Evolutionary conservation across 1,284 basidiomycete species (phyloP), one percentile per base, ranked within the genome.

Genomic region (Marasmius oreades): DNA sequence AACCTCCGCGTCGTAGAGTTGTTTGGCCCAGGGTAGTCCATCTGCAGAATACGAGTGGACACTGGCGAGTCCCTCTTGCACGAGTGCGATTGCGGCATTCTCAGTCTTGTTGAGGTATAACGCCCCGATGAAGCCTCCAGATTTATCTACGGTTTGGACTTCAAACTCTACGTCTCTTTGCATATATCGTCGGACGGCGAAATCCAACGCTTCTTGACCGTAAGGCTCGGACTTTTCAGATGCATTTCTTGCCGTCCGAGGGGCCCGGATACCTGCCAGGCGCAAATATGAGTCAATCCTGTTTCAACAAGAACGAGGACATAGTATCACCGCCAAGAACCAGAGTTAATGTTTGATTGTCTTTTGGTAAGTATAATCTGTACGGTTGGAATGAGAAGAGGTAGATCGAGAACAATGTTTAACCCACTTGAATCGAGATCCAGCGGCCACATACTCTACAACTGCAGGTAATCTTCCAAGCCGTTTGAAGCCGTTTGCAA

Each of bases 101-200:
- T 93, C 90, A 1, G 76, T 85, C 68, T 93, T 93, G 67, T 92
- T 93, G 64, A 90, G 62, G 71, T 90, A 97, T 55, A 98, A 77
- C 0, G 88, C 76, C 16, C 96, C 96, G 62, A 99, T 95, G 74
- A 98, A 98, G 6, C 96, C 95, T 39, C 96, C 96, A 16, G 89
- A 89, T 74, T 97, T 98, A 77, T 99, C 96, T 14, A 89, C 86
- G 45, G 84, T 82, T 58, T 96, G 91, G 46, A 98, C 86, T 62
- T 93, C 88, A 59, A 98, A 86, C 71, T 99, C 96, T 14, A 95
- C 89, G 66, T 99, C 97, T 23, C 95, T 85, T 71, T 99, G 97
- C 85, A 98, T 88, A 66, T 90, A 94, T 57, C 81, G 81, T 48
- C 85, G 83, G 11, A 84, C 84, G 3, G 92, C 82, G 64, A 92